Evolutionary conservation across 2,329 filamentous ascomycete species (phyloP), one percentile per base, ranked within the genome.

Genomic region (Ophioceras dolichostomum): DNA sequence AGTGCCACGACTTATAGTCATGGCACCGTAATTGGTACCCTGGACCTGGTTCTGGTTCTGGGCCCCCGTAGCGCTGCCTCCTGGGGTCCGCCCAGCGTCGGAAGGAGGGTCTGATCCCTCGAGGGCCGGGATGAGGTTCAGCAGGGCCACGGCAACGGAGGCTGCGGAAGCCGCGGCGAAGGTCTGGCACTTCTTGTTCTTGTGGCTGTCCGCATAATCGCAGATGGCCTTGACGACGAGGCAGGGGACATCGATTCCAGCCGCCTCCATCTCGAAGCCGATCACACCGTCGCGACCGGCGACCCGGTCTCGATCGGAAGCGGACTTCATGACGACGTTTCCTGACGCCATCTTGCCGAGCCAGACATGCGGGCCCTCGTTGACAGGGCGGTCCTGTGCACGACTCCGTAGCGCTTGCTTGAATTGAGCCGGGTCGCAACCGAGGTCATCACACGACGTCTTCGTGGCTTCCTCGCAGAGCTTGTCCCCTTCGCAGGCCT

Each of bases 181-280:
- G 2, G 33, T 30, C 34, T 61, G 57, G 55, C 55, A 61, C 7
- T 21, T 37, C 27, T 57, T 55, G 38, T 46, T 53, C 39, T 61
- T 60, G 42, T 62, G 58, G 32, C 54, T 53, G 41, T 62, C 59
- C 1, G 56, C 52, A 39, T 62, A 62, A 43, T 61, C 55, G 41
- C 52, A 56, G 2, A 58, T 52, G 7, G 55, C 53, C 37, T 60
- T 60, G 38, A 62, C 47, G 6, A 61, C 46, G 3, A 61, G 37
- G 32, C 46, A 52, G 1, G 53, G 49, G 3, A 54, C 28, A 14
- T 45, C 41, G 17, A 56, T 45, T 3, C 57, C 57, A 1, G 53
- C 56, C 2, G 49, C 51, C 36, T 61, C 58, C 53, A 60, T 60
- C 36, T 60, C 58, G 32, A 61, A 57, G 2, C 44, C 56, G 28